Evolutionary conservation across 129 eudicot genomes (phyloP), one percentile per base, ranked within the genome.

Genomic region (Flaveria sonorensis): DNA sequence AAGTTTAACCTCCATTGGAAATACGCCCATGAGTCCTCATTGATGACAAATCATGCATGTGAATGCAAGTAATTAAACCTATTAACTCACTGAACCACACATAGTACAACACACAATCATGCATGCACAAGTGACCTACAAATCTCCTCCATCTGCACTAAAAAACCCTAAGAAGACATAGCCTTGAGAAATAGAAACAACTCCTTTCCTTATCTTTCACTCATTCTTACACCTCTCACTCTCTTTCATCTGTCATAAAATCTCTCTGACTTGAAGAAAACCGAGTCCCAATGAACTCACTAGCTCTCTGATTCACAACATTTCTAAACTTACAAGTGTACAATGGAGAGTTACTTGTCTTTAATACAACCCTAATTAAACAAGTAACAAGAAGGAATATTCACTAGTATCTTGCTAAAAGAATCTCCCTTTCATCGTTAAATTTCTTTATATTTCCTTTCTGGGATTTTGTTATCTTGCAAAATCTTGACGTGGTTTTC

Each of bases 141-240:
- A 28, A 52, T 40, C 13, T 50, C 47, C 75, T 50, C 63, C 75
- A 71, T 28, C 63, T 30, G 64, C 79, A 30, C 20, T 63, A 16
- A 39, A 77, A 57, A 72, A 55, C 11, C 66, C 14, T 55, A 30
- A 81, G 75, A 48, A 80, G 79, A 70, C 79, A 73, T 9, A 77
- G 67, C 87, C 89, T 85, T 83, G 87, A 88, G 89, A 77, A 77
- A 64, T 75, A 81, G 50, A 75, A 82, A 81, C 79, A 84, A 78
- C 83, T 81, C 94, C 76, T 84, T 89, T 84, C 87, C 94, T 84
- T 89, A 68, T 79, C 78, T 81, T 86, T 79, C 88, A 86, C 90
- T 84, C 85, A 85, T 47, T 48, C 24, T 65, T 32, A 36, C 45
- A 28, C 24, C 60, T 48, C 61, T 23, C 48, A 30, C 66, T 2